Conservation (phyloP, 805 yeast genomes). For the Phaffomyces antillensis region DNA sequence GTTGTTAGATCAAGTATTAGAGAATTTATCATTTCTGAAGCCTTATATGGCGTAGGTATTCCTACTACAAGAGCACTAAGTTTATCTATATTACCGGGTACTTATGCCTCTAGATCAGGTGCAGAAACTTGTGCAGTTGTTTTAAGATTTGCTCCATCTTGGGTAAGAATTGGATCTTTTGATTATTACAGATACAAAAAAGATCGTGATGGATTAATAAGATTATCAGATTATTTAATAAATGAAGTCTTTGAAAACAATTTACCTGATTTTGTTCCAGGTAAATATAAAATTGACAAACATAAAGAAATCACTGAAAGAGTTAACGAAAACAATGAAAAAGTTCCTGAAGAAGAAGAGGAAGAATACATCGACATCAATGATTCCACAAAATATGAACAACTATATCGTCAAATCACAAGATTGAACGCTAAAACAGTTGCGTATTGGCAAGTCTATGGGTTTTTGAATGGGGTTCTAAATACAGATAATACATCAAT, state of each 20-base stretch:
- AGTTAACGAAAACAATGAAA: slow-evolving; percentile 6
- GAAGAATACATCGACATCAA: slow-evolving; percentile 21
- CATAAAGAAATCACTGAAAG: slow-evolving; percentile 19
- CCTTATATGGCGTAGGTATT: slow-evolving; percentile 70
- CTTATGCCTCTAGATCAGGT: slow-evolving; percentile 64
- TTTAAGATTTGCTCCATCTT: slow-evolving; percentile 72
- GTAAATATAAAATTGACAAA: slow-evolving; percentile 16
- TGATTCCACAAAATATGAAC: slow-evolving; percentile 53
- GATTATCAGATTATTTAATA: slow-evolving; percentile 67
- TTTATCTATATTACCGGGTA: slow-evolving; percentile 62
- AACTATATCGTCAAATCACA: slow-evolving; percentile 63
- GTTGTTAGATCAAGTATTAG: slow-evolving; percentile 81
- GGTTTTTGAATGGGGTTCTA: slow-evolving; percentile 88
- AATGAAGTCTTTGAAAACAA: slow-evolving; percentile 44
- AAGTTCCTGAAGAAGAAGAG: slow-evolving; percentile 16
- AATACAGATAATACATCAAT: slow-evolving; percentile 92
- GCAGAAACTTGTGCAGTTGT: slow-evolving; percentile 83
- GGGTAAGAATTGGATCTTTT: slow-evolving; percentile 87
- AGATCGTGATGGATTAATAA: slow-evolving; percentile 54
- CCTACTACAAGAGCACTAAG: slow-evolving; percentile 84
- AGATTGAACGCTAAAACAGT: slow-evolving; percentile 68
- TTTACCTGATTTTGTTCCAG: slow-evolving; percentile 24
- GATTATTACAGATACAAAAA: slow-evolving; percentile 73
- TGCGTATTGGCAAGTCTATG: slow-evolving; percentile 86
- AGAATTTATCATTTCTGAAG: slow-evolving; percentile 82